These are phyloP conservation scores for Colletotrichum gloeosporioides DNA, from an alignment of 2,329 filamentous ascomycete genomes.

Conservation along the genomic window DNA sequence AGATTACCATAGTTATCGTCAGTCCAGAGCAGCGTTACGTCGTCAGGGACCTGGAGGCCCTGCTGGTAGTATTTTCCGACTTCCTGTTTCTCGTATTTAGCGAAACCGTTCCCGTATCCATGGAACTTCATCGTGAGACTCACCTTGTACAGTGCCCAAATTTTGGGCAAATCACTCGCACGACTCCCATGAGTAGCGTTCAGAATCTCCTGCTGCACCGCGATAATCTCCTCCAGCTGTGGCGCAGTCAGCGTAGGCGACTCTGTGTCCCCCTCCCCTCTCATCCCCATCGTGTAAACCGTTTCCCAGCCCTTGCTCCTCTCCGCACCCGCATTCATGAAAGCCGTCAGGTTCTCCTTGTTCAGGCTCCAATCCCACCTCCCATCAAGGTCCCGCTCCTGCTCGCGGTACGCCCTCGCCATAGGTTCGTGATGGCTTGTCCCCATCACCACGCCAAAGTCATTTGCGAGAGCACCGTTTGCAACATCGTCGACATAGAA, in stretches of 20 bases:
- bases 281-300: constrained; percentile 57
- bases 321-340: constrained; percentile 55
- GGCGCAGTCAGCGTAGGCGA: constrained; percentile 29
- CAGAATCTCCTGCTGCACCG: constrained; percentile 30
- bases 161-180: constrained; percentile 50
- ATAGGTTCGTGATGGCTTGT: constrained; percentile 65
- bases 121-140: neutral
- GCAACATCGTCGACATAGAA: constrained; percentile 59
- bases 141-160: constrained; percentile 63
- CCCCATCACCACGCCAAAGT: constrained; percentile 63
- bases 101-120: neutral
- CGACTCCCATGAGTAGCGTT: constrained; percentile 21
- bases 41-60: constrained; percentile 64
- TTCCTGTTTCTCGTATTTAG: constrained; percentile 18
- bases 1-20: constrained; percentile 70
- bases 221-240: constrained; percentile 42
- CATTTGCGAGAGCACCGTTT: constrained; percentile 56
- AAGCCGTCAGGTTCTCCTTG: constrained; percentile 54
- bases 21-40: constrained; percentile 67
- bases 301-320: constrained; percentile 58
- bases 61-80: constrained; percentile 63
- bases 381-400: constrained; percentile 37
- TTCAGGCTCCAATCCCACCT: constrained; percentile 62
- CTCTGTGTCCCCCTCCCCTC: constrained; percentile 58
- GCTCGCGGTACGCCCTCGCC: constrained; percentile 53